These are phyloP conservation scores for Litchi chinensis DNA, from an alignment of 345 rosid species.

Conservation along the genomic window DNA sequence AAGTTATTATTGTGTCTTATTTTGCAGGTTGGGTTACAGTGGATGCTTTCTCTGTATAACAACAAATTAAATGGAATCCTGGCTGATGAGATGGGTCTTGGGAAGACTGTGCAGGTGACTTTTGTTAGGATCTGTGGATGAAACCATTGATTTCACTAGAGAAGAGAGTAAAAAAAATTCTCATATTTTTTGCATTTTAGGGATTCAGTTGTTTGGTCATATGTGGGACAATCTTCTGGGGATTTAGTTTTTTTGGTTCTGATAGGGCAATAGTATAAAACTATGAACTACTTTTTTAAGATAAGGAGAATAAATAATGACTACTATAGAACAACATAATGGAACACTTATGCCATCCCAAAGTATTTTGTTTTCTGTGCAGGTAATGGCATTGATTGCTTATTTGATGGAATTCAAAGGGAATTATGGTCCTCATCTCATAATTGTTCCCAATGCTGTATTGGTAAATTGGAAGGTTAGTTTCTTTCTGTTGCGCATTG, in stretches of 20 bases:
- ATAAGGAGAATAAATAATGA: constrained; percentile 19
- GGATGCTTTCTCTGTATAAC: constrained; percentile 99
- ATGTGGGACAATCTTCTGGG: background rate
- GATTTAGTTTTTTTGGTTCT: background rate
- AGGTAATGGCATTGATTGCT: constrained; percentile 99
- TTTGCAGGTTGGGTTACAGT: constrained; percentile 93
- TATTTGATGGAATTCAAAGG: constrained; percentile 99
- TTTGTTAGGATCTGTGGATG: constrained; percentile 13
- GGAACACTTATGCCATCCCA: constrained; percentile 18
- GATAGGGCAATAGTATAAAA: constrained; percentile 11
- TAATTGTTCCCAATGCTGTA: constrained; percentile 98
- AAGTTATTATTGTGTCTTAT: constrained; percentile 23
- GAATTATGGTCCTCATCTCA: constrained; percentile 99
- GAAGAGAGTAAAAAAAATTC: background rate
- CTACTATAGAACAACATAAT: constrained; percentile 10
- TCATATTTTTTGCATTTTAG: background rate
- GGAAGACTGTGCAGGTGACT: constrained; percentile 98
- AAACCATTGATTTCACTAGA: background rate
- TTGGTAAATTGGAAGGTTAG: constrained; percentile 99
- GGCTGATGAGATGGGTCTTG: constrained; percentile 99
- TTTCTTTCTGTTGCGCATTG: constrained; percentile 17
- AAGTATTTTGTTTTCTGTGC: constrained; percentile 28
- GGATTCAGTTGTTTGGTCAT: background rate
- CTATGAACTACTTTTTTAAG: background rate
- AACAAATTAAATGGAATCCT: constrained; percentile 97